Conservation (phyloP, 73 alveolate species). For the Durusdinium trenchii region DNA sequence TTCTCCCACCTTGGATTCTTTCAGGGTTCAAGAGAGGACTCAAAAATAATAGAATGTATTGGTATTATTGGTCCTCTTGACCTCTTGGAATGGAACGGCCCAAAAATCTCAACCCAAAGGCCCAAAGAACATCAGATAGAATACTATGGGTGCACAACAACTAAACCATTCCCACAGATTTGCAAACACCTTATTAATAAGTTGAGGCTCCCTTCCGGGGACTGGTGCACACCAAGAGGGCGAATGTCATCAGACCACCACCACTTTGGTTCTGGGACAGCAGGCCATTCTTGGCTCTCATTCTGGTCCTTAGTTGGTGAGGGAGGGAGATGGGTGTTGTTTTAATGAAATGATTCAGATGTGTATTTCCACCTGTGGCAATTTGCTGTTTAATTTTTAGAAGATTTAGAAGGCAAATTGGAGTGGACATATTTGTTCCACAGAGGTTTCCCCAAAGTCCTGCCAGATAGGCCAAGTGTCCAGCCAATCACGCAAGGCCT, state of each 20-base stretch:
- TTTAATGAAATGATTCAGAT: too few species aligned
- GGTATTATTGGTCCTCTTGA: background rate
- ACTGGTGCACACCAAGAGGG: background rate
- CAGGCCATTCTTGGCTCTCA: slow-evolving; percentile 8
- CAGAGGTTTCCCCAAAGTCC: too few species aligned
- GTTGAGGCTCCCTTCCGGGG: slow-evolving; percentile 19
- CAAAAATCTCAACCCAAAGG: background rate
- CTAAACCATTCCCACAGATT: too few species aligned
- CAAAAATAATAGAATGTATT: background rate
- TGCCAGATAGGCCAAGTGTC: background rate
- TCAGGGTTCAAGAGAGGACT: background rate
- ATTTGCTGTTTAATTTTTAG: background rate
- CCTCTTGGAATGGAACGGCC: too few species aligned
- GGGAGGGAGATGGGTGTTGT: too few species aligned
- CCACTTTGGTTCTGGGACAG: slow-evolving; percentile 22
- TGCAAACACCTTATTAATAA: too few species aligned
- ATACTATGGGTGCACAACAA: background rate
- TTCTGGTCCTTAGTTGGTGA: background rate
- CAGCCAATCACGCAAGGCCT: background rate
- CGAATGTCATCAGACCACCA: background rate
- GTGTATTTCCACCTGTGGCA: too few species aligned
- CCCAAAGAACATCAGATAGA: background rate
- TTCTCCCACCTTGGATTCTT: background rate
- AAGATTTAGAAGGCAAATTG: too few species aligned
- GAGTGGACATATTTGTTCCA: too few species aligned